Base-by-base conservation (phyloP, 2,329 filamentous ascomycete species). In the Diaporthe velutina region DNA sequence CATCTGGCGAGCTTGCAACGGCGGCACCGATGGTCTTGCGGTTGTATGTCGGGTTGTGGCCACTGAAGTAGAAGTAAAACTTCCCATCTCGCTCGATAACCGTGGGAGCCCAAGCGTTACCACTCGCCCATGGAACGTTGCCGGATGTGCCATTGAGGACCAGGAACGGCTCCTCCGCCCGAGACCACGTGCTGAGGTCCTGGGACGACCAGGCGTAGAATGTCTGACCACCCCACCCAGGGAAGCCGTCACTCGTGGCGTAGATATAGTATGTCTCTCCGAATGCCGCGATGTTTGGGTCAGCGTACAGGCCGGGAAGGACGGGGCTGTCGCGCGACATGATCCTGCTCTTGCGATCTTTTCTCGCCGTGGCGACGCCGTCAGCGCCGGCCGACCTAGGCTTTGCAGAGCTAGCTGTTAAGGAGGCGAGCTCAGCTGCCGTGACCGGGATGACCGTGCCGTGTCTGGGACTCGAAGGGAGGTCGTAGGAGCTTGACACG, bases 41-140 rank as follows among this genome's bases (percentile, higher is more conserved):
- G 75, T 91, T 85, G 42, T 88, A 83, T 0, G 89, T 89, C 0
- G 90, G 89, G 55, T 86, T 86, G 22, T 88, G 80, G 0, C 87
- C 87, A 50, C 83, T 87, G 81, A 92, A 93, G 81, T 91, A 92
- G 38, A 93, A 89, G 78, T 91, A 93, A 82, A 90, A 93, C 82
- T 90, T 91, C 0, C 89, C 90, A 74, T 89, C 84, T 67, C 89
- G 90, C 66, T 84, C 82, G 1, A 90, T 89, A 3, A 92, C 91
- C 70, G 91, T 90, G 0, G 92, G 92, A 0, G 91, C 91, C 91
- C 92, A 93, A 4, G 92, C 88, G 78, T 93, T 92, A 75, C 92
- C 92, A 1, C 85, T 88, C 0, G 90, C 90, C 92, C 92, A 93
- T 2, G 90, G 90, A 1, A 93, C 86, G 73, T 92, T 87, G 15